Evolutionary conservation across 2,329 filamentous ascomycete genomes (phyloP).

Genomic region (Aureobasidium sp.): DNA sequence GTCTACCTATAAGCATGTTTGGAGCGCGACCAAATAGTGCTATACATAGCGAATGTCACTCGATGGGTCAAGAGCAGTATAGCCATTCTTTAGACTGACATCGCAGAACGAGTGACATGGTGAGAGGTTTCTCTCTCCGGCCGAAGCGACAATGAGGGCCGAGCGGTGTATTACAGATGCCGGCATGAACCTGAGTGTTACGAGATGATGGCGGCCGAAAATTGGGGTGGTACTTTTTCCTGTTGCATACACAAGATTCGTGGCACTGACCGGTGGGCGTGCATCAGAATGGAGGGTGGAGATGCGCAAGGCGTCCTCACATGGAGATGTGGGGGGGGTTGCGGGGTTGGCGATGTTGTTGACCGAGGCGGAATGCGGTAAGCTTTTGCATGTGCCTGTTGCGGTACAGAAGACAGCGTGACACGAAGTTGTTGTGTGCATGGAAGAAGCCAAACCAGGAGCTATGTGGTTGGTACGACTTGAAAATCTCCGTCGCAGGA

Average conservation of each 20-base stretch:
- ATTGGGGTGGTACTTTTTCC: background rate
- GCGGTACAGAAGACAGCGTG: background rate
- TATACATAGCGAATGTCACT: background rate
- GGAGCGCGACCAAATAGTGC: background rate
- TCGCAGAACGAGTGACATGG: background rate
- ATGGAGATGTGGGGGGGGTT: background rate
- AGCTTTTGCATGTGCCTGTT: background rate
- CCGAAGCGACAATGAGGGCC: background rate
- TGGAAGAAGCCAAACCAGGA: background rate
- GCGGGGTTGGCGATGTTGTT: background rate
- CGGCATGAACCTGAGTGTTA: background rate
- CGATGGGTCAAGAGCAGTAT: background rate
- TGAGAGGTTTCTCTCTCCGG: background rate
- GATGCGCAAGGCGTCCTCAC: background rate
- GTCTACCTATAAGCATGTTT: background rate
- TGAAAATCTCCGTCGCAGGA: background rate
- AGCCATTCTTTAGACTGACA: background rate
- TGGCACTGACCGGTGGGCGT: background rate
- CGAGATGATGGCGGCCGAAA: background rate
- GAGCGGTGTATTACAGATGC: background rate
- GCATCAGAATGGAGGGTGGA: background rate
- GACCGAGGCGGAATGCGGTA: conserved; percentile 3
- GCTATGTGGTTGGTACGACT: background rate
- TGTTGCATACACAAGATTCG: background rate
- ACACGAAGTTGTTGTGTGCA: background rate